Evolutionary conservation across 2,329 filamentous ascomycete genomes (phyloP).

Genomic region (Ophiosphaerella narmari): DNA sequence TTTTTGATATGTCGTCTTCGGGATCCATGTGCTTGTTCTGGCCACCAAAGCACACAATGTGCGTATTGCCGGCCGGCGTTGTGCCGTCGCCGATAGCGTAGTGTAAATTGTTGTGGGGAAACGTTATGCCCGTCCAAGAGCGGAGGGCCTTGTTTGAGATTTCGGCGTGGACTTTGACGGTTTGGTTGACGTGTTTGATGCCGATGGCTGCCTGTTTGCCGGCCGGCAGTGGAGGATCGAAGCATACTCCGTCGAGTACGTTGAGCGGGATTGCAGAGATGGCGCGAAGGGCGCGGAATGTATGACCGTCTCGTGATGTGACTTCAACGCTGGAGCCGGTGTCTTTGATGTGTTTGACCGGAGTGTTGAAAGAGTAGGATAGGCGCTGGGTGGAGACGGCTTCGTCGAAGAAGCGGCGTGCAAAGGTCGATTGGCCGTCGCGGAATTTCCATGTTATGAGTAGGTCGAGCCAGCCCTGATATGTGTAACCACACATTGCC

Average conservation of each 20-base stretch:
- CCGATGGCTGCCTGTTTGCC: slow-evolving; percentile 45
- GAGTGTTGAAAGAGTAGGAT: slow-evolving; percentile 50
- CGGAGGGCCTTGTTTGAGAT: slow-evolving; percentile 48
- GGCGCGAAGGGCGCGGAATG: slow-evolving; percentile 28
- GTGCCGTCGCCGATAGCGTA: slow-evolving; percentile 54
- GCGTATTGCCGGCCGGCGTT: slow-evolving; percentile 50
- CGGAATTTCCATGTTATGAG: slow-evolving; percentile 41
- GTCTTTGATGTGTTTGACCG: slow-evolving; percentile 42
- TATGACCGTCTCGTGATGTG: slow-evolving; percentile 39
- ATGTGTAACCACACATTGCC: slow-evolving; percentile 28
- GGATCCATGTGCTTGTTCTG: slow-evolving; percentile 52
- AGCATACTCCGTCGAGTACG: slow-evolving; percentile 48
- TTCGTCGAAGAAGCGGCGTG: slow-evolving; percentile 53
- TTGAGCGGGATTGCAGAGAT: slow-evolving; percentile 54
- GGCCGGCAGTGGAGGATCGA: slow-evolving; percentile 47
- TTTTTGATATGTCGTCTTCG: slow-evolving; percentile 47
- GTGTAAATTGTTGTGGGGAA: slow-evolving; percentile 50
- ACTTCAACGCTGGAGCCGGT: slow-evolving; percentile 37
- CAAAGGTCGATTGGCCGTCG: slow-evolving; percentile 53
- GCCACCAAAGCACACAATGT: slow-evolving; percentile 55
- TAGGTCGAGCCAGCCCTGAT: slow-evolving; percentile 50
- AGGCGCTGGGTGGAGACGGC: slow-evolving; percentile 47
- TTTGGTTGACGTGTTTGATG: slow-evolving; percentile 53
- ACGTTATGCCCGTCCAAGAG: slow-evolving; percentile 52
- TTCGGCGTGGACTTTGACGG: slow-evolving; percentile 55